Evolutionary conservation across 768 basidiomycete genomes (phyloP).

Genomic region (Amanita exitialis): DNA sequence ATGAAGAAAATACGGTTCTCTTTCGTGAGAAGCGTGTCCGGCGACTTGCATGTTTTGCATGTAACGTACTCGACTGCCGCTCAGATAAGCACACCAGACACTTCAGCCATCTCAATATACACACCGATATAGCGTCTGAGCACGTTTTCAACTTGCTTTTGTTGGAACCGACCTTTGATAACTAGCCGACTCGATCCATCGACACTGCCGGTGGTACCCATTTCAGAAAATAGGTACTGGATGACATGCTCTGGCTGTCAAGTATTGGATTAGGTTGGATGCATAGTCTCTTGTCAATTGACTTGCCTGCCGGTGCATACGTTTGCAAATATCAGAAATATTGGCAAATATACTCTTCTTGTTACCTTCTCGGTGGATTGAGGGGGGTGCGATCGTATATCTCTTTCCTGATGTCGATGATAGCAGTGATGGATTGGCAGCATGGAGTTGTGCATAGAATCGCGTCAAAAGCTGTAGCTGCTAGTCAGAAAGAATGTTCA

Average conservation of each 20-base stretch:
- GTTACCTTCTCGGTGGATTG: constrained; percentile 90
- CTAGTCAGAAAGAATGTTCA: constrained; percentile 6
- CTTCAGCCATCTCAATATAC: constrained; percentile 16
- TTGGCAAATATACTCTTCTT: constrained; percentile 98
- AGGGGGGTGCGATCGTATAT: constrained; percentile 95
- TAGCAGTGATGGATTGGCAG: constrained; percentile 87
- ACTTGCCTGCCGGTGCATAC: constrained; percentile 79
- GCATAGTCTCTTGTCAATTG: neutral
- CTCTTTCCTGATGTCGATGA: constrained; percentile 78
- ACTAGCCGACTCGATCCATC: constrained; percentile 88
- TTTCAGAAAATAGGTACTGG: constrained; percentile 92
- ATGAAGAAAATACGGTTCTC: constrained; percentile 99
- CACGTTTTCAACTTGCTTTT: constrained; percentile 97
- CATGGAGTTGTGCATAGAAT: constrained; percentile 86
- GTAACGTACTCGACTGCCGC: constrained; percentile 90
- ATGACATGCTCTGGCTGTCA: constrained; percentile 91
- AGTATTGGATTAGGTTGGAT: neutral
- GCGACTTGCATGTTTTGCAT: constrained; percentile 99
- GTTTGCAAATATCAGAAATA: constrained; percentile 93
- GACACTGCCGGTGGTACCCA: constrained; percentile 95
- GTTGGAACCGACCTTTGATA: constrained; percentile 97
- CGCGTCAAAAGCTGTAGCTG: constrained; percentile 71
- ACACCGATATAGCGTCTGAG: constrained; percentile 91
- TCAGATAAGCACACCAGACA: neutral
- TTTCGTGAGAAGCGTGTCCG: constrained; percentile 92